Base-by-base conservation (phyloP, 202 grass and related monocot species). In the Bolboschoenoplectus hybrid region DNA sequence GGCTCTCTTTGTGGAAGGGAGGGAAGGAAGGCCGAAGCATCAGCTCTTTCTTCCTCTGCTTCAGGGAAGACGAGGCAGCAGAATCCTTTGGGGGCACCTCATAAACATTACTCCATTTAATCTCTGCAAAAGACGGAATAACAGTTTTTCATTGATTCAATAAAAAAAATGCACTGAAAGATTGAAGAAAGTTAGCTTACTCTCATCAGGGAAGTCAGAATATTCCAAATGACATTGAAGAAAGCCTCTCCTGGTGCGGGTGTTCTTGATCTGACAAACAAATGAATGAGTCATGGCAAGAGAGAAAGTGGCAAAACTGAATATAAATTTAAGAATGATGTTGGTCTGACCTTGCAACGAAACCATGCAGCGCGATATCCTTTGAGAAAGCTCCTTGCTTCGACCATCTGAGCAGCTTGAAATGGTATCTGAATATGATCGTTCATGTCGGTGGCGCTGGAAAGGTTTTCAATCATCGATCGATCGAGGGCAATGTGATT, bases 131-230 rank as follows among this genome's bases (percentile, higher is more conserved):
- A 83, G 32, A 67, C 63, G 14, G 14, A 26, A 73, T 49, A 49
- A 73, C 7, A 73, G 2, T 47, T 7, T 46, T 73, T 9, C 3
- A 20, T 49, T 10, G 44, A 73, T 6, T 17, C 36, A 43, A 2
- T 6, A 43, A 3, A 70, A 6, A 68, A 40, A 1, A 14, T 40
- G 12, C 26, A 26, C 26, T 57, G 9, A 40, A 78, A 12, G 74
- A 39, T 38, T 55, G 2, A 39, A 77, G 10, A 55, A 78, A 57
- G 50, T 53, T 19, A 34, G 58, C 81, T 83, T 83, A 83, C 63
- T 67, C 65, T 83, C 81, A 50, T 53, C 81, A 52, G 81, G 81
- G 81, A 69, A 83, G 81, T 83, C 81, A 52, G 11, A 67, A 70
- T 69, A 67, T 55, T 83, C 81, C 63, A 83, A 64, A 19, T n/a